phyloP scores from a whole-genome alignment of 257 asterid species.

The Apocynum venetum region DNA sequence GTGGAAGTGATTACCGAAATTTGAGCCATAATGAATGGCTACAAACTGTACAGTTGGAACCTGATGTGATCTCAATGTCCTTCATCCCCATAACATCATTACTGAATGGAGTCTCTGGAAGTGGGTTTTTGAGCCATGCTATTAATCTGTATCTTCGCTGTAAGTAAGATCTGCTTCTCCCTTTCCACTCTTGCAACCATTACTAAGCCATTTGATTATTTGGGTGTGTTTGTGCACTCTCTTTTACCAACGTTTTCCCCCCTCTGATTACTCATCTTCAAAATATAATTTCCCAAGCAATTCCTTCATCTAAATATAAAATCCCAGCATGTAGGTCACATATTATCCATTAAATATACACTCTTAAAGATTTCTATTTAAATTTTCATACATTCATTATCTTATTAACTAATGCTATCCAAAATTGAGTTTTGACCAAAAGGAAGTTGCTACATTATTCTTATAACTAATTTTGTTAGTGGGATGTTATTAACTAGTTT shows the following conservation, averaged over 20 bases:
- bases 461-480: no score
- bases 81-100: conserved; percentile 90
- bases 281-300: no score
- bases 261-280: not conserved
- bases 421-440: no score
- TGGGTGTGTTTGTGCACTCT: no score
- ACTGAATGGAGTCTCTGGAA: conserved; percentile 86
- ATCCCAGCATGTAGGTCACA: not conserved
- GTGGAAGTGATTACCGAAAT: conserved; percentile 66
- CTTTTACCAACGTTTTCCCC: no score
- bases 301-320: not conserved
- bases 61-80: conserved; percentile 95
- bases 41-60: conserved; percentile 82
- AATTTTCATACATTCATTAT: not conserved
- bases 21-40: conserved; percentile 82
- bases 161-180: conserved; percentile 40
- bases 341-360: no score
- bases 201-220: not conserved
- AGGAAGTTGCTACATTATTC: no score
- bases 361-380: not conserved
- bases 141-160: conserved; percentile 92
- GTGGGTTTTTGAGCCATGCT: conserved; percentile 98
- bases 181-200: not conserved
- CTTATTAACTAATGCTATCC: not conserved
- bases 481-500: no score